Conservation (phyloP, 352 stramenopile genomes). For the Phytophthora uliginosa region DNA sequence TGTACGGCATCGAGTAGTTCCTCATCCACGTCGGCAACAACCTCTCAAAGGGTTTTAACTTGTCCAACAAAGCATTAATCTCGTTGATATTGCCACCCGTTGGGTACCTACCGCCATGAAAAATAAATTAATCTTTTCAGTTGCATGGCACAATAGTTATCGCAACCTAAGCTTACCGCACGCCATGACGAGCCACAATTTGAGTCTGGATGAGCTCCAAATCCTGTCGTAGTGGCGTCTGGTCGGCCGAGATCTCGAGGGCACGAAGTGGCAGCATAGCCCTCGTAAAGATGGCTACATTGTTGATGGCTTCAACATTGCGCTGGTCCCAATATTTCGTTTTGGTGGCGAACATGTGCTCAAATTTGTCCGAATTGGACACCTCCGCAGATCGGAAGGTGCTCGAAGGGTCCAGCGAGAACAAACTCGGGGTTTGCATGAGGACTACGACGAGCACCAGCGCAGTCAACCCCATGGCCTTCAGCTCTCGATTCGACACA, state of each 20-base stretch:
- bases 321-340: constrained; percentile 69
- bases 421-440: constrained; percentile 14
- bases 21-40: constrained; percentile 64
- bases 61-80: constrained; percentile 57
- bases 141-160: background rate
- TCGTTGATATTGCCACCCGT: constrained; percentile 59
- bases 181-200: constrained; percentile 68
- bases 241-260: background rate
- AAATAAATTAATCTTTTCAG: background rate
- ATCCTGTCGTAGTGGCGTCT: constrained; percentile 24
- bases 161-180: constrained; percentile 43
- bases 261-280: constrained; percentile 22
- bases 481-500: background rate
- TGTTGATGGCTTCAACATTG: background rate
- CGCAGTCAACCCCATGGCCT: constrained; percentile 12
- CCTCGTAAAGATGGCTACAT: background rate
- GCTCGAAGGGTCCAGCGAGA: constrained; percentile 1
- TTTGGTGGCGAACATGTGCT: constrained; percentile 63
- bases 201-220: constrained; percentile 70
- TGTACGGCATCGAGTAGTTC: constrained; percentile 78
- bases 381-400: constrained; percentile 2
- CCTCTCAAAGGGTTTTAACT: constrained; percentile 44
- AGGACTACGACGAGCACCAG: constrained; percentile 7
- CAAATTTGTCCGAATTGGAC: constrained; percentile 18
- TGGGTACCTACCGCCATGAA: constrained; percentile 48